A percentile compares a stretch with the other conserved stretches of the same genome.
phyloP scores from a whole-genome alignment of 1,284 basidiomycete species.

The Ceratorhiza oryzae-sativae region DNA sequence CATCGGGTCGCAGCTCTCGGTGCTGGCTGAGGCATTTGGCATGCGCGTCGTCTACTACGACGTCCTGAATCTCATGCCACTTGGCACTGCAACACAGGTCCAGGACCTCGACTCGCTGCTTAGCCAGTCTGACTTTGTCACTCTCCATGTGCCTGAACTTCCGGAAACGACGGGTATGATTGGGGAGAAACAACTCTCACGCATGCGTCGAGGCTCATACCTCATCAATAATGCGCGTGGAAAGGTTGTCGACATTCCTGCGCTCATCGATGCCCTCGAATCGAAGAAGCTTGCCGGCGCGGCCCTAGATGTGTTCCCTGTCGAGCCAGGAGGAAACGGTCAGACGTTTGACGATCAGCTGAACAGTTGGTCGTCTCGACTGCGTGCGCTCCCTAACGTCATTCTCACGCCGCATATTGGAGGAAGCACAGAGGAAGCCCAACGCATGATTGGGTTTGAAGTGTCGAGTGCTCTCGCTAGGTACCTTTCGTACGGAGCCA shows the following conservation, averaged over 20 bases:
- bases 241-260: constrained; percentile 93
- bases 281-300: constrained; percentile 91
- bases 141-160: constrained; percentile 95
- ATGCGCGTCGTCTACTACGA: constrained; percentile 98
- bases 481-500: constrained; percentile 93
- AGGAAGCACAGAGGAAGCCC: constrained; percentile 98
- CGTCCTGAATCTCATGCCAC: constrained; percentile 96
- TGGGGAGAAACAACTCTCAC: constrained; percentile 72
- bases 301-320: constrained; percentile 94
- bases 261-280: constrained; percentile 82
- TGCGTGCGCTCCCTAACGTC: constrained; percentile 82
- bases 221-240: constrained; percentile 99
- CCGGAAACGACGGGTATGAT: constrained; percentile 98
- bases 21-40: constrained; percentile 95
- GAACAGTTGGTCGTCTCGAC: constrained; percentile 79
- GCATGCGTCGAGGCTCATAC: constrained; percentile 96
- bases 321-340: constrained; percentile 92
- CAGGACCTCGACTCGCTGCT: constrained; percentile 84
- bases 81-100: constrained; percentile 92
- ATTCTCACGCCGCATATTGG: constrained; percentile 99
- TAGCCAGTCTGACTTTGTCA: constrained; percentile 87
- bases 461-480: constrained; percentile 85
- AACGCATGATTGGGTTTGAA: constrained; percentile 96
- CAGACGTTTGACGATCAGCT: constrained; percentile 84
- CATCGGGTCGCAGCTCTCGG: constrained; percentile 97